These are phyloP conservation scores for Trichoderma guizhouense DNA, from an alignment of 2,329 filamentous ascomycete genomes.

Conservation along the genomic window DNA sequence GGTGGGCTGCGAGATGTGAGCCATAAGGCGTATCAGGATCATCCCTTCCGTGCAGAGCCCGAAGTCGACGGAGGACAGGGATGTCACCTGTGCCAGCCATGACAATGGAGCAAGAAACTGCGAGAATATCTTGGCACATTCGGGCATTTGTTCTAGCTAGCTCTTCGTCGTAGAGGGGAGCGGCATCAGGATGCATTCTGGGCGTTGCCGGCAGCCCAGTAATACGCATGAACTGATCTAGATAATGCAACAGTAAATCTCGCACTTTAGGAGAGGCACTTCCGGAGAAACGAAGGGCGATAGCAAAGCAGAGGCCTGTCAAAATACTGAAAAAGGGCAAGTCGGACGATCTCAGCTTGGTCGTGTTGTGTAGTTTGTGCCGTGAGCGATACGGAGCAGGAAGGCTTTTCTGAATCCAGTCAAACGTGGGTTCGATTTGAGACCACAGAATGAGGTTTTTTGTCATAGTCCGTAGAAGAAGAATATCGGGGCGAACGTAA, in stretches of 20 bases:
- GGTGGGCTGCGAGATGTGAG: constrained; percentile 87
- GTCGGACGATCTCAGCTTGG: constrained; percentile 70
- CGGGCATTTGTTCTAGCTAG: constrained; percentile 77
- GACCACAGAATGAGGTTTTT: constrained; percentile 94
- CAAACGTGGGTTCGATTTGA: constrained; percentile 66
- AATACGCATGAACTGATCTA: constrained; percentile 82
- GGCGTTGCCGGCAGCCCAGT: constrained; percentile 52
- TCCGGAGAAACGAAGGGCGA: constrained; percentile 71
- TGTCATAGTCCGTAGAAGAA: constrained; percentile 83
- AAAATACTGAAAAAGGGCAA: constrained; percentile 92
- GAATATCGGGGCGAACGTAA: constrained; percentile 89
- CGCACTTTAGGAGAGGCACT: constrained; percentile 68
- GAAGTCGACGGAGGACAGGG: constrained; percentile 75
- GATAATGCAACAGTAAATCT: constrained; percentile 76
- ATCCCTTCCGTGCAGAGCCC: constrained; percentile 82
- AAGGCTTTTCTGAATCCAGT: constrained; percentile 74
- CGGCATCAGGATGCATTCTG: constrained; percentile 28
- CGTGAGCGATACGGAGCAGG: constrained; percentile 65
- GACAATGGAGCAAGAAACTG: constrained; percentile 77
- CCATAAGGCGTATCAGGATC: constrained; percentile 85
- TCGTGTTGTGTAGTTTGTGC: constrained; percentile 57
- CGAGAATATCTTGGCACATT: constrained; percentile 87
- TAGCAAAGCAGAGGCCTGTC: constrained; percentile 79
- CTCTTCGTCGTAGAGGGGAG: constrained; percentile 71
- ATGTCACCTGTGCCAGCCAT: constrained; percentile 97